phyloP scores from a whole-genome alignment of 805 yeast species.

The Nakazawaea holstii region DNA sequence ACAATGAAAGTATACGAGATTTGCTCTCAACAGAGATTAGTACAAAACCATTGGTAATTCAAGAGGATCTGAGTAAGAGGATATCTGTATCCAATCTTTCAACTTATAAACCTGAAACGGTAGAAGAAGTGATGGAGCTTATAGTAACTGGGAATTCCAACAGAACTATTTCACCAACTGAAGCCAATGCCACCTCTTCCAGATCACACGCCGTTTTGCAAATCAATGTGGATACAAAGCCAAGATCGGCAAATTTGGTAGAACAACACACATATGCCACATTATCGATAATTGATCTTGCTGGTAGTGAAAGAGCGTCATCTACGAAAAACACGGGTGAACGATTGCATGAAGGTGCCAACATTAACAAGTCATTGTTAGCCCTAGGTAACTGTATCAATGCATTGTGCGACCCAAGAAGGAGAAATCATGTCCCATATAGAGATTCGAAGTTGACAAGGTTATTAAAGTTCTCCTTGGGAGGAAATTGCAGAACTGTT shows the following conservation, averaged over 20 bases:
- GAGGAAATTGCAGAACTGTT: constrained; percentile 91
- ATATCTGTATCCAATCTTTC: constrained; percentile 72
- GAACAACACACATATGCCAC: constrained; percentile 76
- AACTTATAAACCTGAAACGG: constrained; percentile 52
- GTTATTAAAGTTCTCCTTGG: constrained; percentile 79
- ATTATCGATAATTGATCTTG: constrained; percentile 82
- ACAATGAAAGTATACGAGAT: constrained; percentile 86
- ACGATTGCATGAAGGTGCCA: constrained; percentile 85
- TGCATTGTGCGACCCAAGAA: constrained; percentile 73
- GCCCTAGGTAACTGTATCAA: constrained; percentile 94
- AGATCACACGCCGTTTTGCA: constrained; percentile 93
- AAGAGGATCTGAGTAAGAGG: constrained; percentile 65
- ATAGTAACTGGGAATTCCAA: constrained; percentile 66
- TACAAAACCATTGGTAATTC: constrained; percentile 45
- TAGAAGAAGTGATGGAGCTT: constrained; percentile 75
- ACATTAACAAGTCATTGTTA: constrained; percentile 79
- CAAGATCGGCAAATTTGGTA: constrained; percentile 54
- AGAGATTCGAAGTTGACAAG: constrained; percentile 88
- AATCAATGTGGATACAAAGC: constrained; percentile 57
- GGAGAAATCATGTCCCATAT: constrained; percentile 76
- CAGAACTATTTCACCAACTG: constrained; percentile 83
- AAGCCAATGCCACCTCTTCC: constrained; percentile 85
- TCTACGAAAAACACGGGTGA: constrained; percentile 82
- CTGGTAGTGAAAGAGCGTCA: constrained; percentile 93
- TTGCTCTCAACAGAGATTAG: constrained; percentile 39